A percentile compares a stretch with the other conserved stretches of the same genome.
phyloP scores from a whole-genome alignment of 352 stramenopile species.

The Globisporangium nodosum region DNA sequence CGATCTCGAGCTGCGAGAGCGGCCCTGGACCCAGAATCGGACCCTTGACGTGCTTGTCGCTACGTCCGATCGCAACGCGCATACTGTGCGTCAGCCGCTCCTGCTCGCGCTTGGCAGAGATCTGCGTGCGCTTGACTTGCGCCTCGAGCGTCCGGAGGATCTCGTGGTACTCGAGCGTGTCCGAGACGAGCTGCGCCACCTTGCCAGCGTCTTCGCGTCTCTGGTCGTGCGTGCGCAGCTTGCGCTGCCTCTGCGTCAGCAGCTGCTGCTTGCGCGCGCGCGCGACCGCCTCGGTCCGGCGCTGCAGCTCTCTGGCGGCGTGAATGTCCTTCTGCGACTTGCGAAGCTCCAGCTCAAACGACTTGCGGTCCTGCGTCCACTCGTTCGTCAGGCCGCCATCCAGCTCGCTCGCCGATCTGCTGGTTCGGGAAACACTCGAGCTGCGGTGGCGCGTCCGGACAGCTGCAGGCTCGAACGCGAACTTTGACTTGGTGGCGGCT shows the following conservation, averaged over 20 bases:
- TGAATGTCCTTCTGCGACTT: slow-evolving; percentile 40
- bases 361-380: slow-evolving; percentile 37
- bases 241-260: slow-evolving; percentile 28
- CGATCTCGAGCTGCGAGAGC: slow-evolving; percentile 38
- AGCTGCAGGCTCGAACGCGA: slow-evolving; percentile 27
- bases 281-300: slow-evolving; percentile 33
- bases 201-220: slow-evolving; percentile 16
- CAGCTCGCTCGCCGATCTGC: neutral
- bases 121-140: slow-evolving; percentile 35
- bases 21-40: slow-evolving; percentile 34
- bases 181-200: slow-evolving; percentile 38
- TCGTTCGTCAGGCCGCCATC: slow-evolving; percentile 16
- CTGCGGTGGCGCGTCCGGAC: slow-evolving; percentile 13
- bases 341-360: slow-evolving; percentile 34
- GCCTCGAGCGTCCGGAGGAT: slow-evolving; percentile 29
- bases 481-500: slow-evolving; percentile 3
- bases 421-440: neutral
- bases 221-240: slow-evolving; percentile 31
- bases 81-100: slow-evolving; percentile 29
- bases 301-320: slow-evolving; percentile 25
- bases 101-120: slow-evolving; percentile 36
- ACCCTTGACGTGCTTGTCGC: slow-evolving; percentile 25
- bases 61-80: slow-evolving; percentile 24
- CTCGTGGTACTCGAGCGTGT: slow-evolving; percentile 56
- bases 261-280: slow-evolving; percentile 33